Evolutionary conservation across 176 grass and related monocot genomes (phyloP), one percentile per base, ranked within the genome.

Genomic region (Themeda triandra): DNA sequence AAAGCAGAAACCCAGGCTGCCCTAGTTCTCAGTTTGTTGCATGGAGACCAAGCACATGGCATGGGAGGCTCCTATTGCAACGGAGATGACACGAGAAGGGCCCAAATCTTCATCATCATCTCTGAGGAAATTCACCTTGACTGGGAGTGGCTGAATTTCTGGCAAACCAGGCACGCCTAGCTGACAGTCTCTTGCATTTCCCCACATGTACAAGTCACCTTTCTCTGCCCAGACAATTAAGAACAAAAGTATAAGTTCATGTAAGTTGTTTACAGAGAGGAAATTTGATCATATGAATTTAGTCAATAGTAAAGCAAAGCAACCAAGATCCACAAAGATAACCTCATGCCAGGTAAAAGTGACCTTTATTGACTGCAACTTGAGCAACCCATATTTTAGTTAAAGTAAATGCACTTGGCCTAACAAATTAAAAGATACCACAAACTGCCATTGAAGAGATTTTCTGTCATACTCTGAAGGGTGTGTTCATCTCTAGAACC

Each of bases 161-260:
- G 82, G 91, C 32, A 94, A 51, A 41, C 84, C 88, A 32, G 96
- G 93, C 68, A 96, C 80, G 3, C 96, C 96, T 83, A 99, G 80
- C 33, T 99, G 96, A 30, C 89, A 96, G 33, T 99, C 96, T 85
- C 93, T 96, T 80, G 96, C 93, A 87, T 99, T 99, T 92, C 96
- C 93, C 96, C 93, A 94, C 93, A 96, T 96, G 75, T 91, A 96
- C 23, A 99, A 76, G 35, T 96, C 84, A 8, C 96, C 96, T 80
- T 88, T 78, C 7, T 91, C 91, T 99, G 86, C 13, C 46, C 72
- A 91, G 13, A 51, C 40, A 87, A 76, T 80, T 13, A 60, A 78
- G 86, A 80, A 54, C 24, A 59, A 69, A 80, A 77, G 2, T 58
- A 71, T 58, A 71, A 70, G 42, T 66, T 81, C 17, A 46, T 40